A percentile compares a stretch with the other conserved stretches of the same genome.
phyloP scores from a whole-genome alignment of 805 yeast species.

The Starmera caribaea region DNA sequence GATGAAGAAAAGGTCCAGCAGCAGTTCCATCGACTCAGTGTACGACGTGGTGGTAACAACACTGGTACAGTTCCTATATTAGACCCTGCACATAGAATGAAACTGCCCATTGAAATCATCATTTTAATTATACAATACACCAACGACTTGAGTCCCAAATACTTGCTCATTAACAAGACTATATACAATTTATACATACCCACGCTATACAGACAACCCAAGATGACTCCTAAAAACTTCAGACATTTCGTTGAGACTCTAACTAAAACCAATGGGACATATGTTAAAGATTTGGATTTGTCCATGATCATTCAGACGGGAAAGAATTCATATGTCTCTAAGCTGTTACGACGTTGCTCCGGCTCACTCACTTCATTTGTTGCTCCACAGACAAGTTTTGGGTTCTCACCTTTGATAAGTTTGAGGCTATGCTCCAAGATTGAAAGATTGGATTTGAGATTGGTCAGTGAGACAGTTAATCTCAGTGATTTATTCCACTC shows the following conservation, averaged over 20 bases:
- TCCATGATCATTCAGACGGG: constrained; percentile 82
- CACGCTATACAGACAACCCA: constrained; percentile 54
- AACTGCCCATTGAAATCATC: constrained; percentile 20
- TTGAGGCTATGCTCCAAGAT: constrained; percentile 60
- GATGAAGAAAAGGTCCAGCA: constrained; percentile 10
- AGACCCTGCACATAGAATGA: constrained; percentile 6
- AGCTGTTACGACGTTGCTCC: constrained; percentile 70
- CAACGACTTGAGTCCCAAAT: constrained; percentile 32
- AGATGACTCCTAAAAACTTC: constrained; percentile 58
- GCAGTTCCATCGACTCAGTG: neutral
- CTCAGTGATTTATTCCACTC: constrained; percentile 71
- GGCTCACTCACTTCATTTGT: constrained; percentile 54
- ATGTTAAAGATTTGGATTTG: constrained; percentile 61
- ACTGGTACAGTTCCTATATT: neutral
- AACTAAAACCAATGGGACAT: constrained; percentile 43
- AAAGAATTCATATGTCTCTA: constrained; percentile 82
- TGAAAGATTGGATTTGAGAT: constrained; percentile 61
- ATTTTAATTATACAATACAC: constrained; percentile 20
- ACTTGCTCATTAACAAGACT: constrained; percentile 48
- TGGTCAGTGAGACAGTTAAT: constrained; percentile 87
- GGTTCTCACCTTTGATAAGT: constrained; percentile 80
- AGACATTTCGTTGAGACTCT: constrained; percentile 62
- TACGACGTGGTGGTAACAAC: neutral
- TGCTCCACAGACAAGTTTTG: constrained; percentile 95
- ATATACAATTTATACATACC: constrained; percentile 59